Evolutionary conservation across 768 basidiomycete genomes (phyloP), one percentile per base, ranked within the genome.

Genomic region (Termitomyces sp.): DNA sequence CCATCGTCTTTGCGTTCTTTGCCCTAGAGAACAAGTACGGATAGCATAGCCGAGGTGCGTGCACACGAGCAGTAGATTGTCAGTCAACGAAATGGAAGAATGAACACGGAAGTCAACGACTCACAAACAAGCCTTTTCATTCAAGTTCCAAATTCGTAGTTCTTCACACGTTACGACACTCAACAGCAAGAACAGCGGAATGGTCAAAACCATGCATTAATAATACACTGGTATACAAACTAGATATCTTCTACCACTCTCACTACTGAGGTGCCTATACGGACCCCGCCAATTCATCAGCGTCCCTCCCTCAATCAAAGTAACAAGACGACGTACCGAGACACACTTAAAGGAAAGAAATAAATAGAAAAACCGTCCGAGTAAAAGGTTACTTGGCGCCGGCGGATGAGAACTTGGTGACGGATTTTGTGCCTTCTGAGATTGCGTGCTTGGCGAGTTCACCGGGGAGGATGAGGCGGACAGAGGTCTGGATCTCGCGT

Each of bases 371-470:
- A 12, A 20, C 4, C 8, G 8, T 3, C 13, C 40, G 12, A 33
- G 12, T 7, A 4, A 24, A 7, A 44, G 0, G 36, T 67, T 82
- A 84, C 75, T 84, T 84, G 52, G 84, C 78, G 50, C 81, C 84
- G 28, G 83, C 81, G 50, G 85, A 86, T 55, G 76, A 77, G 77
- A 86, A 87, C 74, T 87, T 83, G 61, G 81, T 83, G 20, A 83
- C 81, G 18, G 79, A 81, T 70, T 83, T 83, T 58, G 81, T 82
- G 61, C 96, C 96, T 76, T 98, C 96, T 32, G 94, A 96, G 75
- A 98, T 97, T 58, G 96, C 96, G 74, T 98, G 96, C 83, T 98
- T 98, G 71, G 95, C 92, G 48, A 98, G 87, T 78, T 98, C 96
- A 78, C 95, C 96, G 63, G 96, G 95, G 32, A 98, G 89, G 71